Evolutionary conservation across 805 yeast genomes (phyloP), one percentile per base, ranked within the genome.

Genomic region (Hanseniaspora valbyensis): DNA sequence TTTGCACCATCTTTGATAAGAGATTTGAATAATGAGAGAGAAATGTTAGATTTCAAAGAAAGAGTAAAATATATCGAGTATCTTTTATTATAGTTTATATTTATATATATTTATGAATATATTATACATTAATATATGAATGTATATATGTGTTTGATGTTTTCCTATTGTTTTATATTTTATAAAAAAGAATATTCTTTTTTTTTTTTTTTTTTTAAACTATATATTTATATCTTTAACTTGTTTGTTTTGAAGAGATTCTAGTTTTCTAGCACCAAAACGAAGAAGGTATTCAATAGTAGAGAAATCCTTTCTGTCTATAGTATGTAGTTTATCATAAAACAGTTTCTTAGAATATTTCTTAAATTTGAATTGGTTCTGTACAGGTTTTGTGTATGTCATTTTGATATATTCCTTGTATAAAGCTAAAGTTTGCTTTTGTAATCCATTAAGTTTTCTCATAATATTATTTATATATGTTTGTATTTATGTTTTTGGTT

Each of bases 1-100:
- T 92, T 92, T 71, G 95, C 96, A 1, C 97, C 98, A 3, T 87
- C 96, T 7, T 67, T 92, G 40, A 81, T 88, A 0, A 73, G 95
- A 43, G 95, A 87, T 58, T 68, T 73, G 53, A 73, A 78, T 37
- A 89, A 95, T 7, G 87, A 83, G 56, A 75, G 81, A 50, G 98
- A 92, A 63, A 77, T 92, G 63, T 60, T 71, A 49, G 97, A 92
- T 63, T 86, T 87, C 83, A 83, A 82, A 24, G 73, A 78, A 45
- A 75, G 90, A 61, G 87, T 85, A 56, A 81, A 77, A 34, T 78
- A 81, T 25, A 81, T 92, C 3, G 95, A 87, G 62, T 74, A 83
- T 57, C 65, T 90, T 54, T 67, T 83, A 45, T 69, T 68, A 39
- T 30, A 30, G 13, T 30, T 69, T 78, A 54, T 74, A 71, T 54